Evolutionary conservation across 2,329 filamentous ascomycete species (phyloP).

Genomic region (Calonectria ilicicola): DNA sequence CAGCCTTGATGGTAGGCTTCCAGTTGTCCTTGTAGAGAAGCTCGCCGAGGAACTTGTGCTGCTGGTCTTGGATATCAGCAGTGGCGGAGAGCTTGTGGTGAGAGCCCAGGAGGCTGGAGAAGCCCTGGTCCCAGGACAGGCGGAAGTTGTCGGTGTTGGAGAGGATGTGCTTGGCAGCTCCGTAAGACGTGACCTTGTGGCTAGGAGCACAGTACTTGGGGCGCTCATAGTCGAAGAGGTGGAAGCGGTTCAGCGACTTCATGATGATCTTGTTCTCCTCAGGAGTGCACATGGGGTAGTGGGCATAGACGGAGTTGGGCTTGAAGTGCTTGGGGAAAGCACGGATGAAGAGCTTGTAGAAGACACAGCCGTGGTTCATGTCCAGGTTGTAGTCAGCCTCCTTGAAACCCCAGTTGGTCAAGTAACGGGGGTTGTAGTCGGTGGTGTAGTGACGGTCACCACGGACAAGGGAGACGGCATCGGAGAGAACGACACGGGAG

Average conservation of each 20-base stretch:
- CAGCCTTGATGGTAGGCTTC: conserved; percentile 71
- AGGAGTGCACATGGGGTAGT: conserved; percentile 80
- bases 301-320: conserved; percentile 82
- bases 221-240: conserved; percentile 77
- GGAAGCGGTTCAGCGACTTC: conserved; percentile 72
- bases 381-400: conserved; percentile 79
- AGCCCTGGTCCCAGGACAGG: conserved; percentile 72
- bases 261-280: conserved; percentile 79
- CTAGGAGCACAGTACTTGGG: conserved; percentile 64
- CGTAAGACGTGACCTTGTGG: conserved; percentile 71
- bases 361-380: conserved; percentile 84
- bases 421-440: conserved; percentile 79
- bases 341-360: conserved; percentile 85
- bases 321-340: conserved; percentile 86
- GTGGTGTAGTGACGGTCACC: conserved; percentile 83
- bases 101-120: conserved; percentile 72
- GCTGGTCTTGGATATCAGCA: conserved; percentile 58
- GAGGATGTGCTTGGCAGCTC: conserved; percentile 71
- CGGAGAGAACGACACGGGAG: conserved; percentile 80
- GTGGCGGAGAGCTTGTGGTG: conserved; percentile 70
- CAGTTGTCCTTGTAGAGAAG: conserved; percentile 73
- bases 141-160: conserved; percentile 72
- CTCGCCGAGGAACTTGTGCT: conserved; percentile 65
- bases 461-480: conserved; percentile 82
- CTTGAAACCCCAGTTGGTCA: conserved; percentile 88